Evolutionary conservation across 176 grass and related monocot genomes (phyloP), one percentile per base, ranked within the genome.

Genomic region (Eremochloa ophiuroides): DNA sequence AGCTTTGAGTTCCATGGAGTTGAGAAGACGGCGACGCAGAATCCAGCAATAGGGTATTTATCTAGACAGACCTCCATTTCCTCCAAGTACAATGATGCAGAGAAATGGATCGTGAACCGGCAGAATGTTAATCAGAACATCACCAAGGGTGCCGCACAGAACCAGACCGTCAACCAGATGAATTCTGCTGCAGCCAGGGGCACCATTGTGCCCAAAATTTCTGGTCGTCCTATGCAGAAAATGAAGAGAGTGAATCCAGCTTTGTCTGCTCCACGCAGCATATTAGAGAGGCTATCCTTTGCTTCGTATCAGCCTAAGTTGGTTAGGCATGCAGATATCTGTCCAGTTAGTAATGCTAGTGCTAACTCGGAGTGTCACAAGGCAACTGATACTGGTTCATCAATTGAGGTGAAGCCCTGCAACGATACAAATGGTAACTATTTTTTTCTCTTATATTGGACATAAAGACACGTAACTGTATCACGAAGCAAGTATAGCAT

Each of bases 41-140:
- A 91, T 84, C 64, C 70, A 28, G 40, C 76, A 0, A 1, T 55
- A 0, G 89, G 87, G 8, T 84, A 87, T 71, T 90, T 95, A 27
- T 84, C 86, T 31, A 91, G 93, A 63, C 88, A 88, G 10, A 60
- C 88, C 65, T 88, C 96, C 1, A 65, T 87, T 81, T 88, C 96
- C 2, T 98, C 96, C 25, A 98, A 98, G 60, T 98, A 93, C 93
- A 95, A 98, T 40, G 92, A 98, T 46, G 96, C 96, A 4, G 96
- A 98, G 76, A 98, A 98, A 87, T 98, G 96, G 96, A 93, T 98
- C 16, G 75, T 93, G n/a, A 98, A 88, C 53, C 85, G 89, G 22
- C 96, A 98, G 73, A 88, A 79, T 62, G 70, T 69, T 35, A 83
- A 91, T 35, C 86, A 81, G 37, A 85, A 71, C 30, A 61, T 15